Conservation (phyloP, 2,329 filamentous ascomycete genomes). For the Ceratocystis alfenasii region DNA sequence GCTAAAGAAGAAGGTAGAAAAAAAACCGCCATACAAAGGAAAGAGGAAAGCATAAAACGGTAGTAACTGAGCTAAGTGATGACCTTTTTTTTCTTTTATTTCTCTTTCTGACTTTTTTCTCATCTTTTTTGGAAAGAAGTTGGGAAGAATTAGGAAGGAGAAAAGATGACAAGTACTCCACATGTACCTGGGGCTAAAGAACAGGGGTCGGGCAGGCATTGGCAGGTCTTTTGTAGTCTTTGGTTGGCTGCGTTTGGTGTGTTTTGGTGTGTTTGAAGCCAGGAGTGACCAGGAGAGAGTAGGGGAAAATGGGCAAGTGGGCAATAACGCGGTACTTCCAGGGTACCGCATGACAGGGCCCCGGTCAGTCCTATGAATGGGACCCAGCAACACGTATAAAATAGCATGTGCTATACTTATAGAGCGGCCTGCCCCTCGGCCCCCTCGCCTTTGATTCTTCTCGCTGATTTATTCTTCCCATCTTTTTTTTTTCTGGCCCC, state of each 20-base stretch:
- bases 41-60: not conserved
- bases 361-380: conserved; percentile 5
- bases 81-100: not conserved
- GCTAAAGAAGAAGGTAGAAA: not conserved
- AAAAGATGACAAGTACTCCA: conserved; percentile 20
- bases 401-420: conserved; percentile 36
- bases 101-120: conserved; percentile 7
- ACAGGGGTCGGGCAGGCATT: conserved; percentile 10
- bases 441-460: conserved; percentile 22
- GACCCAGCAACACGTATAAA: conserved; percentile 33
- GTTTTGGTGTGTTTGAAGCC: not conserved
- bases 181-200: conserved; percentile 20
- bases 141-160: no score
- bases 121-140: conserved; percentile 3
- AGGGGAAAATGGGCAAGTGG: not conserved
- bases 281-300: not conserved
- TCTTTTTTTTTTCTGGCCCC: conserved; percentile 15
- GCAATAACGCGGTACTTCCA: conserved; percentile 16
- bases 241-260: no score
- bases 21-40: conserved; percentile 7
- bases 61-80: not conserved
- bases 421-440: conserved; percentile 35
- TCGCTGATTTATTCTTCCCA: conserved; percentile 20
- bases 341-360: conserved; percentile 15
- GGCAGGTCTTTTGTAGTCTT: conserved; percentile 2